Evolutionary conservation across 345 rosid genomes (phyloP).

Genomic region (Litchi chinensis): DNA sequence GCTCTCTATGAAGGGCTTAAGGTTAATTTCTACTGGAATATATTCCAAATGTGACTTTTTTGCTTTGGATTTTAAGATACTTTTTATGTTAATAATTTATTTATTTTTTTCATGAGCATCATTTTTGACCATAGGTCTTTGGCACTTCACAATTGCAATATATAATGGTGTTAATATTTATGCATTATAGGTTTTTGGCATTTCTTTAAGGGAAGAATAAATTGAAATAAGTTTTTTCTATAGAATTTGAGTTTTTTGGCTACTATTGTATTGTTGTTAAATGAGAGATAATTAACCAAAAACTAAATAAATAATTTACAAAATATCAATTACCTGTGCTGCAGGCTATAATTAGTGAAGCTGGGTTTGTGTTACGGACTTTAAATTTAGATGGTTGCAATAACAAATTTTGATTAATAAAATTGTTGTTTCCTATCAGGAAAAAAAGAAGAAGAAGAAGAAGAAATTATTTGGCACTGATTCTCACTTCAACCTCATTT

Average conservation of each 20-base stretch:
- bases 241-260: not conserved
- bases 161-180: not conserved
- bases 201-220: not conserved
- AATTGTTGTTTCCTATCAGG: too few relatives aligned
- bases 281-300: not conserved
- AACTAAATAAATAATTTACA: not conserved
- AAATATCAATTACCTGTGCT: not conserved
- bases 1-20: constrained; percentile 94
- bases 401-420: not conserved
- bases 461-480: not conserved
- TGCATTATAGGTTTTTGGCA: not conserved
- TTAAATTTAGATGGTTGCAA: not conserved
- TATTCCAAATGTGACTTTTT: not conserved
- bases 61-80: not conserved
- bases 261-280: not conserved
- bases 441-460: too few relatives aligned
- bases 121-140: not conserved
- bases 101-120: not conserved
- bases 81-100: not conserved
- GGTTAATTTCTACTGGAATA: constrained; percentile 44
- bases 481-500: not conserved
- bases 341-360: not conserved
- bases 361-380: not conserved
- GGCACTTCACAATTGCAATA: not conserved
- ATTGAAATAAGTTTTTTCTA: not conserved